These are phyloP conservation scores for Phytophthora cactorum DNA, from an alignment of 352 stramenopile genomes.

Conservation along the genomic window DNA sequence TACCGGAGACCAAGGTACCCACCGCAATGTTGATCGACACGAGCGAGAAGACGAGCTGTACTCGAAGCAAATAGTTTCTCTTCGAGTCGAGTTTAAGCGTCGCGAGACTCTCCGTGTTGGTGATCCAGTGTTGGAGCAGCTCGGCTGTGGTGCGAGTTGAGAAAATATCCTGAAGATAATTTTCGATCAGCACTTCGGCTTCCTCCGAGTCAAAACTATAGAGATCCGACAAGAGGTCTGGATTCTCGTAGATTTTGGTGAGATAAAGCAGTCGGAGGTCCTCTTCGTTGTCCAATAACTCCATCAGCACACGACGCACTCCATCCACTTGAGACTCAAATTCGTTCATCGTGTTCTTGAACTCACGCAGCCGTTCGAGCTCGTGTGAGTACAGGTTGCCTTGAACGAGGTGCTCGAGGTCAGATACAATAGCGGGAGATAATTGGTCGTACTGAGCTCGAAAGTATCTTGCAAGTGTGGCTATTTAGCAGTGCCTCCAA, in stretches of 20 bases:
- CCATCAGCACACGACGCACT: conserved; percentile 67
- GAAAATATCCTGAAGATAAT: conserved; percentile 84
- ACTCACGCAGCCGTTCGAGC: conserved; percentile 63
- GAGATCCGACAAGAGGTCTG: conserved; percentile 54
- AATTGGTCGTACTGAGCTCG: conserved; percentile 59
- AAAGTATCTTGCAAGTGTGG: conserved; percentile 62
- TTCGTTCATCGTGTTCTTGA: conserved; percentile 78
- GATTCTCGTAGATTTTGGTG: conserved; percentile 69
- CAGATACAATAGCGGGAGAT: conserved; percentile 46
- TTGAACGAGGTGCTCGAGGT: conserved; percentile 57
- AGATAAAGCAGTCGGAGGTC: conserved; percentile 67
- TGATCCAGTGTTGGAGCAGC: conserved; percentile 75
- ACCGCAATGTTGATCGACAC: conserved; percentile 65
- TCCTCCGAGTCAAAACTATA: conserved; percentile 79
- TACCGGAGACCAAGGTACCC: conserved; percentile 67
- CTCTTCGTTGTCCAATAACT: conserved; percentile 72
- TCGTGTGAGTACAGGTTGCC: conserved; percentile 56
- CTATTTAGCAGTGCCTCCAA: conserved; percentile 55
- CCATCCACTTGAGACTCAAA: conserved; percentile 73
- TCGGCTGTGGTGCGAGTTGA: conserved; percentile 72
- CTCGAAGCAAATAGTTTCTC: conserved; percentile 77
- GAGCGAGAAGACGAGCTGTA: conserved; percentile 80
- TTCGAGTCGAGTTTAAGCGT: conserved; percentile 82
- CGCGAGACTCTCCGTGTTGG: conserved; percentile 83
- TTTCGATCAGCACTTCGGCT: conserved; percentile 77